These are phyloP conservation scores for Neofusicoccum laricinum DNA, from an alignment of 2,329 filamentous ascomycete genomes.

Conservation along the genomic window DNA sequence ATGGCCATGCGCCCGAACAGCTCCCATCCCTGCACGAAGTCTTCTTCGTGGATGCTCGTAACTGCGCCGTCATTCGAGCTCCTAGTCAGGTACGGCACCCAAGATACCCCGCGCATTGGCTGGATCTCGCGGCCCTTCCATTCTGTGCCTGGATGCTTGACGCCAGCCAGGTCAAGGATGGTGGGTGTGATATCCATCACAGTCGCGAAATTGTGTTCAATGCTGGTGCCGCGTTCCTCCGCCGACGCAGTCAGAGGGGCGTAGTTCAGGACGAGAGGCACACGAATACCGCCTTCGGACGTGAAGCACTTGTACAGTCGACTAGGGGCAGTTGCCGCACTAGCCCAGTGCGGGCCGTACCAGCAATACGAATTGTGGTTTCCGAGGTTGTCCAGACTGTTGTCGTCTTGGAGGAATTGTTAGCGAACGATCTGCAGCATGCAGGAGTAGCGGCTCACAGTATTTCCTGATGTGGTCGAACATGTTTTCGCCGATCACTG, in stretches of 20 bases:
- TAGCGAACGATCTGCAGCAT: not conserved
- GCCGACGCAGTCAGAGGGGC: constrained; percentile 18
- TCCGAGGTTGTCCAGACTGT: constrained; percentile 37
- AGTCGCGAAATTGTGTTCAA: constrained; percentile 33
- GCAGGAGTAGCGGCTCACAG: constrained; percentile 17
- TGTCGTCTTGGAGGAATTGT: constrained; percentile 25
- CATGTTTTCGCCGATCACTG: constrained; percentile 33
- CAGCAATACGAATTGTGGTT: constrained; percentile 33
- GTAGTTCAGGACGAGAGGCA: constrained; percentile 37
- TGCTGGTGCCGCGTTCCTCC: constrained; percentile 15
- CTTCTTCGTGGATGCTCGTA: constrained; percentile 24
- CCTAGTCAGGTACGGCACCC: constrained; percentile 27
- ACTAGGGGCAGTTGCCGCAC: constrained; percentile 22
- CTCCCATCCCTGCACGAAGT: constrained; percentile 34
- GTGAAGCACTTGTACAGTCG: constrained; percentile 24
- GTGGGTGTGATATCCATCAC: constrained; percentile 40
- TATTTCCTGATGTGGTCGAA: constrained; percentile 32
- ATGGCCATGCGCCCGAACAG: constrained; percentile 34
- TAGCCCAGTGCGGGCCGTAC: constrained; percentile 37
- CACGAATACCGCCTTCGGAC: constrained; percentile 33
- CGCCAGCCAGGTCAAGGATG: constrained; percentile 33
- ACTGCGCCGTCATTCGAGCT: not conserved
- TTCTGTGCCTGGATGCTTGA: constrained; percentile 27
- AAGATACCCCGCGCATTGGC: constrained; percentile 30
- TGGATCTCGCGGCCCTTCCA: constrained; percentile 31